Base-by-base conservation (phyloP, 129 eudicot species). In the Smallanthus sonchifolius region DNA sequence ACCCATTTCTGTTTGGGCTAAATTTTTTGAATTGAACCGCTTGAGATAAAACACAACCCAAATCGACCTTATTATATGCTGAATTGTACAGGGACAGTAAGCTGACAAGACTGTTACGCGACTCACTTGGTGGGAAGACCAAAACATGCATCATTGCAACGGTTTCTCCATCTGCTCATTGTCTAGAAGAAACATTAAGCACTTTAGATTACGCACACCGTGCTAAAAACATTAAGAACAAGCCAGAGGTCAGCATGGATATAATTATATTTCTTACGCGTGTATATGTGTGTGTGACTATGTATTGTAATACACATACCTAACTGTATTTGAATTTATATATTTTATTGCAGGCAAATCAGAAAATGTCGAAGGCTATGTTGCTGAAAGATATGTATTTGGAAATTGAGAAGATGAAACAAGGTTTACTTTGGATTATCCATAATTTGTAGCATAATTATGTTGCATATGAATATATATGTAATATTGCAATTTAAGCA, bases 121-220 rank as follows among this genome's bases (percentile, higher is more conserved):
- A 91, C 65, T 91, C 97, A 45, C 84, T 91, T 60, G 97, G 97
- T 47, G 97, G 97, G 54, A 91, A 88, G 80, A 91, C 97, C 19
- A 91, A 91, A 80, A 91, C 97, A 37, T 91, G 97, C 77, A 86
- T 91, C 76, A 86, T 91, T 73, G 97, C 97, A 54, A 91, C 97
- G 14, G 80, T 91, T 68, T 91, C 97, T 72, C 92, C 96, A 49
- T 84, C 97, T 75, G 86, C 90, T 24, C 88, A 86, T 48, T 88
- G 92, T 78, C 76, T 91, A 73, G 97, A 91, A 73, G 97, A 91
- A 81, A 91, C 97, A 34, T 83, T 91, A 71, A 91, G 97, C 82
- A 91, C 97, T 7, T 78, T 91, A 71, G 97, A 91, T 69, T 91
- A 91, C 67, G 97, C 97, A 55, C 81, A 84, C 69, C 97, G 97